Evolutionary conservation across 2,329 filamentous ascomycete genomes (phyloP).

Genomic region (Sclerotinia trifoliorum): DNA sequence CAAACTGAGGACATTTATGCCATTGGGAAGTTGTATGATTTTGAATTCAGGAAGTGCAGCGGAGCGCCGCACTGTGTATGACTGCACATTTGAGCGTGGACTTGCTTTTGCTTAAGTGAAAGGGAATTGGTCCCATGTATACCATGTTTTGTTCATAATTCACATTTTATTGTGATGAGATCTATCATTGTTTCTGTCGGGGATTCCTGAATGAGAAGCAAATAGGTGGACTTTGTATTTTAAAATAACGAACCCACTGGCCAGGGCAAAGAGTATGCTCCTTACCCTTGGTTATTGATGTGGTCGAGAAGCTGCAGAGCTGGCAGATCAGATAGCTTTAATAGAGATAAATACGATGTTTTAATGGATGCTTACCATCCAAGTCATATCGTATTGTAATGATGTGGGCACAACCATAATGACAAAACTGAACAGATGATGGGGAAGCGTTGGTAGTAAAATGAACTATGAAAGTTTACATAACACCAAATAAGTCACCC

Average conservation of each 20-base stretch:
- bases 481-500: background rate
- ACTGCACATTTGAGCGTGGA: conserved; percentile 35
- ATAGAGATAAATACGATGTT: conserved; percentile 21
- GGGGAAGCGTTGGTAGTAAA: background rate
- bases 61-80: conserved; percentile 33
- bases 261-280: background rate
- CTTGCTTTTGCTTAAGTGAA: conserved; percentile 27
- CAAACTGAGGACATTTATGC: conserved; percentile 23
- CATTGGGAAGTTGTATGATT: conserved; percentile 22
- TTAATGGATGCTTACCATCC: background rate
- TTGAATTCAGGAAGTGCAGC: conserved; percentile 3
- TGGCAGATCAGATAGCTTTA: conserved; percentile 16
- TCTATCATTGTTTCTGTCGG: background rate
- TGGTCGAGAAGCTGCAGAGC: background rate
- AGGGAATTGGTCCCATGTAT: conserved; percentile 18
- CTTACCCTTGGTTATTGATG: conserved; percentile 19
- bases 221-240: conserved; percentile 18
- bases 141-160: conserved; percentile 21
- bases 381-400: background rate
- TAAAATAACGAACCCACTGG: background rate
- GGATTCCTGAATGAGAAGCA: background rate
- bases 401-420: background rate
- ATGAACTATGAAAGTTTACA: background rate
- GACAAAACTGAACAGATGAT: background rate
- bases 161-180: conserved; percentile 5